A percentile compares a stretch with the other conserved stretches of the same genome.
Conservation (phyloP, 2,329 filamentous ascomycete genomes). For the Colletotrichum truncatum region DNA sequence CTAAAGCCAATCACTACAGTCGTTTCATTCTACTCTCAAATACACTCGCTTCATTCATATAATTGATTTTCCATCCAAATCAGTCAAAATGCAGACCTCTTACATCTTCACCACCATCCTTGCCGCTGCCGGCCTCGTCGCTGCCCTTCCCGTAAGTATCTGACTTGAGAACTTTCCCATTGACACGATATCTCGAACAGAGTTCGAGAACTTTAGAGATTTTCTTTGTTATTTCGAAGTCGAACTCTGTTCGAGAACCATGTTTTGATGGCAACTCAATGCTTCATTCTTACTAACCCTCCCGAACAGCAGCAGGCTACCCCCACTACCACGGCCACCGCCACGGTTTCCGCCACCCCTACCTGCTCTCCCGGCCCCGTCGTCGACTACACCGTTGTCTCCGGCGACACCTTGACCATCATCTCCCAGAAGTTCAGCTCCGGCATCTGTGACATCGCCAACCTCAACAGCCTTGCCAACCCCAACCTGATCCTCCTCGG, state of each 20-base stretch:
- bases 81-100: conserved; percentile 19
- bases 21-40: not conserved
- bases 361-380: conserved; percentile 10
- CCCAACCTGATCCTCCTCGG: conserved; percentile 1
- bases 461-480: not conserved
- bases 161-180: too few relatives aligned
- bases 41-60: not conserved
- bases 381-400: conserved; percentile 15
- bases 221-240: too few relatives aligned
- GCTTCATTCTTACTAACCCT: not conserved
- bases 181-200: too few relatives aligned
- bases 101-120: conserved; percentile 14
- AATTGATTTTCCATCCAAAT: not conserved
- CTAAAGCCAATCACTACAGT: not conserved
- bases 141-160: conserved; percentile 13
- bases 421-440: conserved; percentile 8
- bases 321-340: not conserved
- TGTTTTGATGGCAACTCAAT: too few relatives aligned
- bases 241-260: too few relatives aligned
- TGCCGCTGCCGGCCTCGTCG: conserved; percentile 4
- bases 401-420: conserved; percentile 14
- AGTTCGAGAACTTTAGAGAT: too few relatives aligned
- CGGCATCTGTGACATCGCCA: conserved; percentile 26
- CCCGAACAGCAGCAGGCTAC: not conserved
- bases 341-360: not conserved